Percentiles rank a stretch among this genome's conserved stretches.
phyloP scores from a whole-genome alignment of 2,329 filamentous ascomycete species.

The Tolypocladium cylindrosporum region DNA sequence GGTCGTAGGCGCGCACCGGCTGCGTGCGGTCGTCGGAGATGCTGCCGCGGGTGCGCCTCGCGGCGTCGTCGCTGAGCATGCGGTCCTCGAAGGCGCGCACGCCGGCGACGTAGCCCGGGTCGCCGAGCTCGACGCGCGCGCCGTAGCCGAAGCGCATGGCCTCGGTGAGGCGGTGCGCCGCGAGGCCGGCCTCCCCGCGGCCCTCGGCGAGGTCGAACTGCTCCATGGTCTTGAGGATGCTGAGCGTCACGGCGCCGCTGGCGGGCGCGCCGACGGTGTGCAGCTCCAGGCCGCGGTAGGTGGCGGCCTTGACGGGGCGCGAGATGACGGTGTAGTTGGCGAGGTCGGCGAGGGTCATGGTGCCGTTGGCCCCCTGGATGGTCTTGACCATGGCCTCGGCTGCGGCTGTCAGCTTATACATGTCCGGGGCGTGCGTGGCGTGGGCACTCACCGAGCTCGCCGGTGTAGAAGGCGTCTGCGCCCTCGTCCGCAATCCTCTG shows the following conservation, averaged over 20 bases:
- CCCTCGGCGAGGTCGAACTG: constrained; percentile 54
- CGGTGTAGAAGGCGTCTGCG: constrained; percentile 63
- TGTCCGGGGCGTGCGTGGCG: no score
- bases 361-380: constrained; percentile 63
- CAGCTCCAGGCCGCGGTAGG: constrained; percentile 62
- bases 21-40: constrained; percentile 67
- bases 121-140: constrained; percentile 66
- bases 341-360: constrained; percentile 74
- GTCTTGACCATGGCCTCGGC: constrained; percentile 64
- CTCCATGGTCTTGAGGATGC: constrained; percentile 73
- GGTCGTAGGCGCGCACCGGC: constrained; percentile 65
- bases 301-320: constrained; percentile 52
- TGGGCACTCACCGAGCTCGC: constrained; percentile 42
- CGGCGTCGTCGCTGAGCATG: constrained; percentile 55
- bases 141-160: constrained; percentile 86
- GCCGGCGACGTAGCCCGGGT: constrained; percentile 63
- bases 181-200: constrained; percentile 44
- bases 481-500: constrained; percentile 67
- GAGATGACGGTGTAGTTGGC: constrained; percentile 59
- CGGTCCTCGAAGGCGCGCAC: constrained; percentile 53
- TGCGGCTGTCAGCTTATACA: constrained; percentile 20
- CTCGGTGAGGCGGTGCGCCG: constrained; percentile 75
- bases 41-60: constrained; percentile 47
- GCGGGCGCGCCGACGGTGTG: constrained; percentile 64
- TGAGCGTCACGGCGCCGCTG: constrained; percentile 66